Base-by-base conservation (phyloP, 345 rosid genomes). In the Arabidopsis suecica region DNA sequence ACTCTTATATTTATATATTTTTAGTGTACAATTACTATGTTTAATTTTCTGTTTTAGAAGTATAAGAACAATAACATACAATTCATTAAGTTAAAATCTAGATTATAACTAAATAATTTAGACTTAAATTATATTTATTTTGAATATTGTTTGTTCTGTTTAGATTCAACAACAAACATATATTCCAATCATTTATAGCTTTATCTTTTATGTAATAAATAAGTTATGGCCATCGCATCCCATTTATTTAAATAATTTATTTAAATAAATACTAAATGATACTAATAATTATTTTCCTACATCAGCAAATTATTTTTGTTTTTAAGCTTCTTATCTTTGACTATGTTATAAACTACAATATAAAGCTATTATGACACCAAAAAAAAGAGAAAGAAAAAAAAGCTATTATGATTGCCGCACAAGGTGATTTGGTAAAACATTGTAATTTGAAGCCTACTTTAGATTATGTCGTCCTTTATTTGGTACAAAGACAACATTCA, bases 401-500 rank as follows among this genome's bases (percentile, higher is more conserved):
- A 1, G 41, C 47, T 56, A 51, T 68, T 68, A 53, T 56, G 11
- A 71, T 37, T 20, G 36, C 56, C 58, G 34, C 7, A n/a, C 32
- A 22, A 50, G 61, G 53, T 49, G 38, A 61, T 49, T 49, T 50
- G 20, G 50, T 61, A 49, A 61, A 22, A 13, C 5, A 38, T 45
- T 48, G 48, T 59, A 13, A 59, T 22, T 47, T 9, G 8, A 37
- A 36, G 51, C 12, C 51, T 61, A 61, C 20, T 72, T 61, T 72
- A 3, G 53, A 37, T 25, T 5, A 42, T 50, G 61, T 30, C 23
- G 53, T 51, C 51, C 76, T 61, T 38, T 41, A 51, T 61, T 49
- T 49, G 50, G 68, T 60, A 37, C 54, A 69, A 62, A 53, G 70
- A 62, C 77, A 62, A 73, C 77, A 41, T 63, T 72, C 54, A 20